Base-by-base conservation (phyloP, 2,329 filamentous ascomycete species). In the Gyromitra esculenta region DNA sequence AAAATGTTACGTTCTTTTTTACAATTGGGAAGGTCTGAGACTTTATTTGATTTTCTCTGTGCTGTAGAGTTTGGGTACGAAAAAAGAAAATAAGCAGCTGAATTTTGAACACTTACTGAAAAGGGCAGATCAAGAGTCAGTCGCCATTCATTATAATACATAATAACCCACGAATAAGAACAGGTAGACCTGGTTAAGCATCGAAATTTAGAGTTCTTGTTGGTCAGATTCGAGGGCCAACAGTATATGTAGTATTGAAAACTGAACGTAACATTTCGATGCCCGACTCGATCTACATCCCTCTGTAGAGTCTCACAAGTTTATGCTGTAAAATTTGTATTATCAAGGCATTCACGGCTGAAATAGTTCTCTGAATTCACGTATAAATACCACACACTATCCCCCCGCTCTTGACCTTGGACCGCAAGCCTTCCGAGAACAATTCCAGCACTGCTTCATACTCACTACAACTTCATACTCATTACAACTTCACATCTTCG, bases 381-480 rank as follows among this genome's bases (percentile, higher is more conserved):
- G 50, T 57, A 67, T 57, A 67, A 57, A 67, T 67, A 56, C 37
- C 11, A 21, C 45, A 18, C 45, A 2, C 31, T 5, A 25, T 11
- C 3, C 35, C 63, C 37, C 13, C 25, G 4, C 31, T 50, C 60
- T 41, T 18, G 43, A 31, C 21, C 18, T 48, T 39, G 15, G 11
- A 6, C 15, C 21, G 18, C 50, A 54, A 54, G 50, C 54, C 31
- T 37, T 37, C 25, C 15, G 35, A 15, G 11, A 60, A 11, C 37
- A 60, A 13, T 35, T 21, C 21, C 57, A 65, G n/a, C 35, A 54
- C 18, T 13, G 15, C 45, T 7, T 41, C 15, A 18, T 18, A 2
- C 13, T 45, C 64, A 18, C 31, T 0, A 18, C 64, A 37, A 15
- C 35, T 54, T 25, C 35, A n/a, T 21, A 21, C 18, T 21, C 25